Evolutionary conservation across 2,329 filamentous ascomycete species (phyloP).

Genomic region (Colletotrichum sp.): DNA sequence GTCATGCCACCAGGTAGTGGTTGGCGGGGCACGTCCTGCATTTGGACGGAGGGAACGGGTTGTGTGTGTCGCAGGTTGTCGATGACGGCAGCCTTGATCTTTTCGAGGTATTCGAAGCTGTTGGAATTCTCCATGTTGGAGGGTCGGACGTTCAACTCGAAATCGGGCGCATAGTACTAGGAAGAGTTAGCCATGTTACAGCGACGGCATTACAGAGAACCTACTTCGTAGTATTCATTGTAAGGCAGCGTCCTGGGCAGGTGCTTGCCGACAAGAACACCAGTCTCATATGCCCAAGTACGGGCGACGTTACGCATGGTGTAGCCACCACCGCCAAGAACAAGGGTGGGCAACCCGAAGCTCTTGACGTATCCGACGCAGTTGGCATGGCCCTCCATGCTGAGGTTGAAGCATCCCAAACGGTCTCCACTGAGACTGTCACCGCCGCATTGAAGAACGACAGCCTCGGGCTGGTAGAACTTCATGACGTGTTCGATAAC

Average conservation of each 20-base stretch:
- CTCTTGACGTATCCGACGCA: constrained; percentile 92
- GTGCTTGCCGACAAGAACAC: constrained; percentile 81
- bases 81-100: constrained; percentile 80
- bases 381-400: constrained; percentile 93
- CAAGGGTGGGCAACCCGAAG: constrained; percentile 84
- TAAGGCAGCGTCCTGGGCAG: constrained; percentile 87
- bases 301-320: constrained; percentile 97
- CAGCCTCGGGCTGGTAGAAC: constrained; percentile 87
- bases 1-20: constrained; percentile 63
- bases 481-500: constrained; percentile 87
- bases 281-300: constrained; percentile 97
- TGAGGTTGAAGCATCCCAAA: constrained; percentile 95
- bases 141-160: constrained; percentile 86
- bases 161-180: constrained; percentile 90
- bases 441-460: constrained; percentile 94
- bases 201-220: constrained; percentile 28
- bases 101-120: constrained; percentile 79
- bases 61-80: constrained; percentile 89
- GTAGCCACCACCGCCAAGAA: constrained; percentile 94
- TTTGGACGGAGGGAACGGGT: constrained; percentile 87
- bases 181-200: constrained; percentile 36
- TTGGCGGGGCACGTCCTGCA: constrained; percentile 76
- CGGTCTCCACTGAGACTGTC: constrained; percentile 95
- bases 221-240: constrained; percentile 90
- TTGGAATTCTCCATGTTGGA: constrained; percentile 93